phyloP scores from a whole-genome alignment of 805 yeast species.

The Kodamaea laetipori region DNA sequence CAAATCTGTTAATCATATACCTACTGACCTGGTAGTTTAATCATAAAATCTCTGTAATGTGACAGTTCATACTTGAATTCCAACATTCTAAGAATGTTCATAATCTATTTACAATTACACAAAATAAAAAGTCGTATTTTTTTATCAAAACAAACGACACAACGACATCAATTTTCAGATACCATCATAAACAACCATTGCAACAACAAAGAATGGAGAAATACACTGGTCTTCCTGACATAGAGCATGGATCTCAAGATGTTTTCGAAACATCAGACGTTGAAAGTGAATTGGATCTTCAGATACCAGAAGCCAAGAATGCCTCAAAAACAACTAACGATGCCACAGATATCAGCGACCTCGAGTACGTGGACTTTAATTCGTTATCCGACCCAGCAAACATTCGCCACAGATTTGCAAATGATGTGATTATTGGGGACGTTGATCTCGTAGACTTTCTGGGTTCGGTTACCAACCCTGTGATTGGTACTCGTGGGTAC shows the following conservation, averaged over 20 bases:
- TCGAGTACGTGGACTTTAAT: conserved; percentile 3
- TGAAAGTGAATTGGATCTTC: conserved; percentile 31
- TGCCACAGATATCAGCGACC: background rate
- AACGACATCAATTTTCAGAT: conserved; percentile 1
- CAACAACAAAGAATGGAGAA: conserved; percentile 16
- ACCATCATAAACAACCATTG: conserved; percentile 2
- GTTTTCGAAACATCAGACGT: conserved; percentile 52
- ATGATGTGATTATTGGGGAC: conserved; percentile 24
- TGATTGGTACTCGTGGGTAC: conserved; percentile 28
- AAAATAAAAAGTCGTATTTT: background rate
- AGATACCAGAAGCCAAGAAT: background rate
- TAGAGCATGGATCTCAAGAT: conserved; percentile 28
- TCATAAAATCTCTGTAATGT: too few species aligned
- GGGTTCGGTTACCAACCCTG: conserved; percentile 29
- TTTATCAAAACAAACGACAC: background rate
- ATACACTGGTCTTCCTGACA: conserved; percentile 18
- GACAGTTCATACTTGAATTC: too few species aligned
- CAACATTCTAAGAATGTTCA: too few species aligned
- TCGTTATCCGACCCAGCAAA: background rate
- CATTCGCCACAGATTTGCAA: conserved; percentile 22
- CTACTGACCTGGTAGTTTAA: too few species aligned
- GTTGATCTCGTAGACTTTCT: conserved; percentile 39
- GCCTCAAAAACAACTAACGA: background rate
- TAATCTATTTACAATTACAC: too few species aligned
- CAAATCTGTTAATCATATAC: too few species aligned